Evolutionary conservation across 2,329 filamentous ascomycete species (phyloP).

Genomic region (Coniochaeta hoffmannii): DNA sequence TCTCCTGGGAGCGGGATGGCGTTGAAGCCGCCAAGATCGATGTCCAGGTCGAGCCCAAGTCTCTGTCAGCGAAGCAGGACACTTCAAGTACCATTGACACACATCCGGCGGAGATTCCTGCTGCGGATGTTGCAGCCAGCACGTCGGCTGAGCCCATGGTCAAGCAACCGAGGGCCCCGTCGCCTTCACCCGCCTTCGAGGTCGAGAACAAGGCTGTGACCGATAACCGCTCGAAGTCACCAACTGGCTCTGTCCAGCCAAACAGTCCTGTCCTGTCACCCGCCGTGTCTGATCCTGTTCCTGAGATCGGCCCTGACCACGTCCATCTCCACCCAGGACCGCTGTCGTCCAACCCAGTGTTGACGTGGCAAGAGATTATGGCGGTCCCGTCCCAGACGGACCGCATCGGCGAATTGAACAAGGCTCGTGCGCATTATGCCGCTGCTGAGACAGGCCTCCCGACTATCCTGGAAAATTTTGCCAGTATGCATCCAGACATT

Average conservation of each 20-base stretch:
- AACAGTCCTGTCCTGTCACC: neutral
- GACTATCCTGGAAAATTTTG: neutral
- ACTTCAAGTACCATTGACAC: neutral
- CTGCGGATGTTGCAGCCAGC: neutral
- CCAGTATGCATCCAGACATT: conserved; percentile 30
- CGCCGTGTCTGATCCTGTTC: neutral
- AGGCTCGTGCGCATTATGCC: conserved; percentile 64
- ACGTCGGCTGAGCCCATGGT: neutral
- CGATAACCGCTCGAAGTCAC: neutral
- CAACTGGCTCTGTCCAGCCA: neutral
- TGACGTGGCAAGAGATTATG: conserved; percentile 70
- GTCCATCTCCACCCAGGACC: neutral
- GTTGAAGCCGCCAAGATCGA: neutral
- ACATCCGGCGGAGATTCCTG: neutral
- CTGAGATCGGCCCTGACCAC: neutral
- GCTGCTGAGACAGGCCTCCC: conserved; percentile 67
- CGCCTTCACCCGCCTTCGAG: neutral
- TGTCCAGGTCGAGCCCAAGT: neutral
- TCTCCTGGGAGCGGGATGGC: neutral
- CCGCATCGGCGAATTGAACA: conserved; percentile 66
- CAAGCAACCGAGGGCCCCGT: neutral
- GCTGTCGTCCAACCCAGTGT: conserved; percentile 18
- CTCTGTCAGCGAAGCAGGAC: neutral
- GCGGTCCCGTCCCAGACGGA: conserved; percentile 57
- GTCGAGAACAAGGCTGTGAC: neutral